These are phyloP conservation scores for Stephania cephalantha DNA, from an alignment of 164 flowering plant species.

Conservation along the genomic window DNA sequence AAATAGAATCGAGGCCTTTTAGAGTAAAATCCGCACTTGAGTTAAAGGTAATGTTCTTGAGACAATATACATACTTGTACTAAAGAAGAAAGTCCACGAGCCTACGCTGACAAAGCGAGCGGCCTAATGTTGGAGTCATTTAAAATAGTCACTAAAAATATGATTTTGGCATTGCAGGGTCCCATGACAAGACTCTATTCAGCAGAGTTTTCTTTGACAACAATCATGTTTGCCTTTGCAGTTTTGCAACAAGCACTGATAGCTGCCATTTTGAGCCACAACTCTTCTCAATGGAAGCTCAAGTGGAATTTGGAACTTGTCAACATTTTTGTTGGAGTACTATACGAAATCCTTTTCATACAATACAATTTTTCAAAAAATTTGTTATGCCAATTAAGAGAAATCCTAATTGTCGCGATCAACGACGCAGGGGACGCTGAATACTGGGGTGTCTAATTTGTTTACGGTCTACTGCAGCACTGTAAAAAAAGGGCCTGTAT, in stretches of 20 bases:
- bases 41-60: no score
- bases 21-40: no score
- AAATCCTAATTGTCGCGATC: background rate
- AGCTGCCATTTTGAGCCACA: background rate
- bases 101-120: no score
- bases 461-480: background rate
- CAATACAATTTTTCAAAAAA: no score
- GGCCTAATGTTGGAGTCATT: no score
- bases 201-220: constrained; percentile 3
- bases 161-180: background rate
- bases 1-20: no score
- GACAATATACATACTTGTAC: no score
- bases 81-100: no score
- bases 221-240: background rate
- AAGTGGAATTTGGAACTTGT: constrained; percentile 6
- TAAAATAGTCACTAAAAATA: no score
- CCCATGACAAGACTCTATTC: constrained; percentile 1
- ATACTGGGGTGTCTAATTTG: background rate
- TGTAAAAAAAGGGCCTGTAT: background rate
- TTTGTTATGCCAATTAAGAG: background rate
- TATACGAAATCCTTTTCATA: no score
- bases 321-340: constrained; percentile 4
- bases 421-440: background rate
- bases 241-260: background rate
- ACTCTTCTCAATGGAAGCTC: constrained; percentile 2